Percentiles rank a stretch among this genome's conserved stretches.
These are phyloP conservation scores for Sporothrix mexicana DNA, from an alignment of 2,329 filamentous ascomycete genomes.

Conservation along the genomic window DNA sequence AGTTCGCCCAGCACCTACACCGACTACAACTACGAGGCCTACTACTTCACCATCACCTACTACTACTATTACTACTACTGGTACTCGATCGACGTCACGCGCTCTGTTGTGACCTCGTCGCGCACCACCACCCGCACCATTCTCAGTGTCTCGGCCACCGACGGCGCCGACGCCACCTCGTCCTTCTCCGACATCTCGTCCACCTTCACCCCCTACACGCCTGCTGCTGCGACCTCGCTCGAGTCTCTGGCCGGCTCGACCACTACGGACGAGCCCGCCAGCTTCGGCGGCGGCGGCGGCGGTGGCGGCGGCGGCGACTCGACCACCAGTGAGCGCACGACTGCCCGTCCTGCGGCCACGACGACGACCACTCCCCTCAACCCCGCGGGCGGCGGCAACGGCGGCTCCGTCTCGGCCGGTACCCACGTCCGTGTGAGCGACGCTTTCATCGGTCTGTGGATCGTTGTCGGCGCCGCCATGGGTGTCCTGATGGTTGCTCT, in stretches of 20 bases:
- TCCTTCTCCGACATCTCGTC: slow-evolving; percentile 37
- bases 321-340: not conserved
- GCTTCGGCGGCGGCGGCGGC: slow-evolving; percentile 15
- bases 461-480: not conserved
- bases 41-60: slow-evolving; percentile 41
- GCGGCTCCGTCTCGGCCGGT: not conserved
- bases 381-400: not conserved
- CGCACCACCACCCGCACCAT: slow-evolving; percentile 34
- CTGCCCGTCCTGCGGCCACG: not conserved
- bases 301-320: not conserved
- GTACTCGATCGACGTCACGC: slow-evolving; percentile 37
- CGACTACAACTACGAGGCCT: slow-evolving; percentile 33
- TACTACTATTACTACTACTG: slow-evolving; percentile 42
- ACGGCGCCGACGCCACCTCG: slow-evolving; percentile 35
- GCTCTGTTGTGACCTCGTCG: slow-evolving; percentile 39
- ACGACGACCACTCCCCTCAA: not conserved
- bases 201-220: slow-evolving; percentile 38
- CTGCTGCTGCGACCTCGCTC: slow-evolving; percentile 39
- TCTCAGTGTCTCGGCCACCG: slow-evolving; percentile 38
- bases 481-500: slow-evolving; percentile 30
- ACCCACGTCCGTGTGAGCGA: not conserved
- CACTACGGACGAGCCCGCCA: not conserved
- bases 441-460: not conserved
- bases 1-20: slow-evolving; percentile 23
- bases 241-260: slow-evolving; percentile 39